Evolutionary conservation across 257 asterid species (phyloP), one percentile per base, ranked within the genome.

Genomic region (Scutellaria baicalensis): DNA sequence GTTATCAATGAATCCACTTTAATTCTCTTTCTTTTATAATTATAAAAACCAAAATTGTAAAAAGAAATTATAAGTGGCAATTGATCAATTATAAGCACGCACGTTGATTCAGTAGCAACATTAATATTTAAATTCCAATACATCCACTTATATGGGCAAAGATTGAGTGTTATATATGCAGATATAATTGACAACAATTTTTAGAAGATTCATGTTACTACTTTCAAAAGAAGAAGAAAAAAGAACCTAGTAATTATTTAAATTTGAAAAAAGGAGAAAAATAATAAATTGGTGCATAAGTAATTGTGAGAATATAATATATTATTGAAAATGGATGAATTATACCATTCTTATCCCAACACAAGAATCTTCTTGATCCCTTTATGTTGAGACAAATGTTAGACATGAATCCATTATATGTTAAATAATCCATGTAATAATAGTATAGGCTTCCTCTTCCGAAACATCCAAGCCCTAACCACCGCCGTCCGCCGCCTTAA

Each of bases 391-490:
- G 79, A 69, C 74, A 73, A 69, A 77, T 14, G 68, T 68, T 38
- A n/a, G 75, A 72, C 81, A 70, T 44, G 61, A 48, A 64, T 43
- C 39, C 33, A 17, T 72, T 50, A n/a, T 66, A 55, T 35, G 3
- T 5, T 64, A 39, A 17, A 69, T 35, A 55, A 69, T 50, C 65
- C 44, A 59, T 42, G 40, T 1, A 65, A 39, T 27, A 35, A 54
- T 63, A 59, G n/a, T 18, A 48, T 16, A 35, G 67, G 68, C 68
- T 62, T 79, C 81, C 64, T 67, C 51, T 76, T n/a, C 6, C 62
- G 72, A 72, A 81, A 77, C 88, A 74, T 65, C 71, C 54, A 69
- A 48, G 64, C 42, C 56, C 68, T 47, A 75, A 52, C 75, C 72
- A 71, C 78, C 68, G 75, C 57, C 72, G 75, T 9, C 11, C 79